Base-by-base conservation (phyloP, 208 protist genomes). In the Leishmania guyanensis region DNA sequence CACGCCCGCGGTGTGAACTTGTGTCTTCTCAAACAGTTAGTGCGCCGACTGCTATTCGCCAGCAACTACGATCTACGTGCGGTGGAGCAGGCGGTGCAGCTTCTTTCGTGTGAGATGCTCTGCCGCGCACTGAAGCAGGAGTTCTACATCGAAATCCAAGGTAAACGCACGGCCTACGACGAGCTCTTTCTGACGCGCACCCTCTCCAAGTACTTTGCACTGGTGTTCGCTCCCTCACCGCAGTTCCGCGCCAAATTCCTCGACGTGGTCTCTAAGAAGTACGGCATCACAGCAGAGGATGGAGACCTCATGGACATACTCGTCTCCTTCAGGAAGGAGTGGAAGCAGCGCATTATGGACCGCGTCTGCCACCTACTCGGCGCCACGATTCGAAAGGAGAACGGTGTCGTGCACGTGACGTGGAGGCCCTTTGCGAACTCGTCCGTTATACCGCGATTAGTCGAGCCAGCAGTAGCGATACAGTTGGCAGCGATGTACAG, bases 61-160 rank as follows among this genome's bases (percentile, higher is more conserved):
- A 46, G 65, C 22, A 54, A 81, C 56, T 86, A 80, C 79, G 56
- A 78, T 46, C 16, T 62, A 1, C 56, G 33, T 50, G 81, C 73
- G 53, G 81, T 88, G 14, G 3, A 50, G 58, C 66, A 77, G 6
- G 66, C 91, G 5, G 88, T 85, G 54, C 54, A 86, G 22, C 53
- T 94, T 6, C 54, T 96, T 64, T 84, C 78, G 43, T 89, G 86
- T 58, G 93, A 96, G 81, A 95, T 95, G 91, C 39, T 96, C n/a
- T 84, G 89, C 71, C 86, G 93, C 56, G 86, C 91, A 8, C 75
- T 94, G 16, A 96, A 96, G 83, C 91, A 96, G 70, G 93, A 96
- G 81, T 93, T 96, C 77, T 96, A 93, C 80, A 93, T 90, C 26
- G 93, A 94, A 58, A 87, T 95, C 20, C 93, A 96, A 79, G 93